Evolutionary conservation across 371 early-diverging fungal genomes (phyloP), one percentile per base, ranked within the genome.

Genomic region (Blakeslea trispora): DNA sequence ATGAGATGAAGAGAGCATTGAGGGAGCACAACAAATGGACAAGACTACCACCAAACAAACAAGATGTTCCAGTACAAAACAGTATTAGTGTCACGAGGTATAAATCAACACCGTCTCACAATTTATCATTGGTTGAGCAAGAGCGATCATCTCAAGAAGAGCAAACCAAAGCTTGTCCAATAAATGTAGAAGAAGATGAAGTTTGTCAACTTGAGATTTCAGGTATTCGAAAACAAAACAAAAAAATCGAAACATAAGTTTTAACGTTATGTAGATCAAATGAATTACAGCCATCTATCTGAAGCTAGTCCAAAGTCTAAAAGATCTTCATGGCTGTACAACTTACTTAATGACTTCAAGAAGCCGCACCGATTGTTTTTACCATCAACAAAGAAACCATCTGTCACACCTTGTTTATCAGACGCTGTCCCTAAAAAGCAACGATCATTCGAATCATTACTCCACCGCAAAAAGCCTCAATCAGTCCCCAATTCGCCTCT

Each of bases 11-110:
- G 50, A 66, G 72, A 23, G 66, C 76, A 31, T 74, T 74, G 5
- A 59, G 57, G 40, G 66, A 70, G 57, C 72, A 67, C 46, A 53
- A 64, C 14, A 31, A 59, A n/a, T 72, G 72, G 75, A 54, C 72
- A 44, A 50, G 62, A 45, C 53, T 55, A 41, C 66, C 64, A 19
- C 39, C 61, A 34, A 64, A 57, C 22, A 43, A 53, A 35, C 40
- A 34, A 8, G 17, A 22, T 23, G 19, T 32, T 8, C 48, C 53
- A 5, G 53, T 52, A 4, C 56, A 59, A 46, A 40, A 35, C 18
- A 56, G 43, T 5, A 24, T 46, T 40, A 41, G 53, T 11, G 18
- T 53, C 32, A 41, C 57, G 24, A 64, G 75, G 40, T 61, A 72
- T 4, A 61, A 55, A 45, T 69, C 75, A 13, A 57, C 65, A 13